A percentile compares a stretch with the other conserved stretches of the same genome.
Evolutionary conservation across 495 filamentous ascomycete species (phyloP).

Genomic region (Aspergillus haitiensis): DNA sequence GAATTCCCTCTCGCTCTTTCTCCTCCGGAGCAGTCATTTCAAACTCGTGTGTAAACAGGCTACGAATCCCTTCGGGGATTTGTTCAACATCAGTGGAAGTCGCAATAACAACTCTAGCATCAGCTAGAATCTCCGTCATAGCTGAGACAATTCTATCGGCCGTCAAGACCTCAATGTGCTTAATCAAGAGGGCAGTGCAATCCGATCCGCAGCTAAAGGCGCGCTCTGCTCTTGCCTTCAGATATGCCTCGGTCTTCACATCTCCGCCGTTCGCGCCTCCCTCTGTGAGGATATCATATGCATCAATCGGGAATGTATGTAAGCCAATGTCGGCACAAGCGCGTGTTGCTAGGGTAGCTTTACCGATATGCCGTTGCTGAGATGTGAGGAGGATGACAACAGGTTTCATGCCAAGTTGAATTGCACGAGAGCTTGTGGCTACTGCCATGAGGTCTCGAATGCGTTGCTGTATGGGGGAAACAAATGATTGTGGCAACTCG

Average conservation of each 20-base stretch:
- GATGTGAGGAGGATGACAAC: slow-evolving; percentile 84
- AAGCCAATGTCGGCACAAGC: slow-evolving; percentile 86
- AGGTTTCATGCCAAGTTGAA: slow-evolving; percentile 82
- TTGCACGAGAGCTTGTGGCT: slow-evolving; percentile 81
- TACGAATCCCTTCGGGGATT: slow-evolving; percentile 82
- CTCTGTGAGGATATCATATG: slow-evolving; percentile 90
- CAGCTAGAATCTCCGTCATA: slow-evolving; percentile 72
- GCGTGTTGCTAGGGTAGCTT: slow-evolving; percentile 69
- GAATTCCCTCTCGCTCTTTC: slow-evolving; percentile 82
- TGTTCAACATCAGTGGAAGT: slow-evolving; percentile 96
- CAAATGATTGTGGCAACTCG: slow-evolving; percentile 49
- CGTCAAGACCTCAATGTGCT: slow-evolving; percentile 86
- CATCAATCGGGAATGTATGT: slow-evolving; percentile 85
- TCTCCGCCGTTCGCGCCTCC: slow-evolving; percentile 82
- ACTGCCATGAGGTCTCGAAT: slow-evolving; percentile 84
- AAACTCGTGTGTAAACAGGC: slow-evolving; percentile 92
- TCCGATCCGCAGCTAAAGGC: slow-evolving; percentile 84
- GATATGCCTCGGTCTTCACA: slow-evolving; percentile 86
- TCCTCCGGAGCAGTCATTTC: slow-evolving; percentile 94
- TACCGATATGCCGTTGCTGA: slow-evolving; percentile 89
- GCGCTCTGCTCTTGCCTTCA: slow-evolving; percentile 83
- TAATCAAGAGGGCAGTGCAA: slow-evolving; percentile 77
- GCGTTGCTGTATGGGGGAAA: slow-evolving; percentile 68
- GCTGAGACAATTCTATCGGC: slow-evolving; percentile 84
- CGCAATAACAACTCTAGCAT: slow-evolving; percentile 78